Base-by-base conservation (phyloP, 1,139 yeast genomes). In the Meyerozyma elateridarum region DNA sequence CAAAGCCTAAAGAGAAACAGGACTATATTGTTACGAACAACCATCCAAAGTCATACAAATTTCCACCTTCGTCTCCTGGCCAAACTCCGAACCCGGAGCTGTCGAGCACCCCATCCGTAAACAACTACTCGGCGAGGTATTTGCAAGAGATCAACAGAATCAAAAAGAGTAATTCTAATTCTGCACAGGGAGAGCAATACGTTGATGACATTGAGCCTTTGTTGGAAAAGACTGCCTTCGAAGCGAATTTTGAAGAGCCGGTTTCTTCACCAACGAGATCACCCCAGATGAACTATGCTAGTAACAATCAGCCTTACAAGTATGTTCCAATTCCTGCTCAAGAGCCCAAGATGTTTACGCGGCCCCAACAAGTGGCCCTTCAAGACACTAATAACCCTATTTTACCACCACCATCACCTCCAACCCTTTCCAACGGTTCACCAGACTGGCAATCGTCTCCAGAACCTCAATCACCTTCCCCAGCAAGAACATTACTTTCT, bases 391-490 rank as follows among this genome's bases (percentile, higher is more conserved):
- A 51, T 31, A 51, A 48, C 30, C 43, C 54, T 3, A 59, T 39
- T 36, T 53, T 67, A 33, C 72, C 72, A 8, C 73, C 73, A 4
- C 67, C 67, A 1, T 49, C 66, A 4, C 66, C 75, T 5, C 73
- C 75, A 15, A 54, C 66, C 5, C 51, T 61, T 31, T 48, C 60
- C 4, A 47, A 56, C 31, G 65, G 56, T 1, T 59, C 66, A 1
- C 67, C 68, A 2, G 66, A 61, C 19, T 56, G 58, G 53, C 59
- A 61, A 24, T 58, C 64, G 1, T 62, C 69, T 1, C 71, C 73
- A 3, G 72, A 67, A 35, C 71, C 71, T 18, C 55, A 46, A 41
- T 56, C 69, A 11, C 64, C 68, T 20, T 21, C 30, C 25, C 20
- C 36, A 17, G 18, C 25, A 21, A 9, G 25, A 22, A 15, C 38